Percentiles rank a stretch among this genome's conserved stretches.
phyloP scores from a whole-genome alignment of 2,329 filamentous ascomycete species.

The Ophiostoma ips region DNA sequence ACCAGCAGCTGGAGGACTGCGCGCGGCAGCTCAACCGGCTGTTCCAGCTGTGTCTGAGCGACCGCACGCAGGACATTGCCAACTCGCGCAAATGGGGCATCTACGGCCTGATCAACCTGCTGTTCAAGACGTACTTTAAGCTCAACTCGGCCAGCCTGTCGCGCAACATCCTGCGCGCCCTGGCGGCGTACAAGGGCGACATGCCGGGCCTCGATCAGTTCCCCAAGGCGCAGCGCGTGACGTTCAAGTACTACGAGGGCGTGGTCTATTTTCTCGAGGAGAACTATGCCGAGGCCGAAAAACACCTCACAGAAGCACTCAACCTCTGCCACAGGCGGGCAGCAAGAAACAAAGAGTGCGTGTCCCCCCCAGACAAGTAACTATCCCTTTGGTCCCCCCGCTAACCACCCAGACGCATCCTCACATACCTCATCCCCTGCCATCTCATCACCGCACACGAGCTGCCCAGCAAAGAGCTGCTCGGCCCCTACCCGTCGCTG shows the following conservation, averaged over 20 bases:
- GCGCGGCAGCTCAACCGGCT: constrained; percentile 83
- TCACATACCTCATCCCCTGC: constrained; percentile 90
- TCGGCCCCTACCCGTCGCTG: constrained; percentile 62
- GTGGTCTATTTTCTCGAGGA: constrained; percentile 92
- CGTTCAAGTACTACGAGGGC: constrained; percentile 91
- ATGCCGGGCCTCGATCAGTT: constrained; percentile 70
- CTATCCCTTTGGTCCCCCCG: neutral
- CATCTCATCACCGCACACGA: constrained; percentile 79
- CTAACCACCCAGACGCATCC: constrained; percentile 50
- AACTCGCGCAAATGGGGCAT: constrained; percentile 97
- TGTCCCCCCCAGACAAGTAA: neutral
- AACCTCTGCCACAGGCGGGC: constrained; percentile 63
- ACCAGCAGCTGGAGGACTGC: constrained; percentile 80
- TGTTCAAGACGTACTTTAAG: constrained; percentile 98
- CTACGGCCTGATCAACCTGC: constrained; percentile 83
- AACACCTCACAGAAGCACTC: constrained; percentile 68
- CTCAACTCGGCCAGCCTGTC: constrained; percentile 80
- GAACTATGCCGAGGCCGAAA: constrained; percentile 69
- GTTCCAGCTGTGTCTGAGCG: constrained; percentile 78
- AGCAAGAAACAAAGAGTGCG: constrained; percentile 66
- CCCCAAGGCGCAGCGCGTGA: constrained; percentile 81
- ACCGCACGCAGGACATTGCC: constrained; percentile 58
- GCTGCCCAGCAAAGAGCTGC: constrained; percentile 57
- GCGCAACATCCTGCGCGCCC: constrained; percentile 75
- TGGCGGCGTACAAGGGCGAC: constrained; percentile 63